Base-by-base conservation (phyloP, 1,284 basidiomycete genomes). In the Leccinum angustisporum region DNA sequence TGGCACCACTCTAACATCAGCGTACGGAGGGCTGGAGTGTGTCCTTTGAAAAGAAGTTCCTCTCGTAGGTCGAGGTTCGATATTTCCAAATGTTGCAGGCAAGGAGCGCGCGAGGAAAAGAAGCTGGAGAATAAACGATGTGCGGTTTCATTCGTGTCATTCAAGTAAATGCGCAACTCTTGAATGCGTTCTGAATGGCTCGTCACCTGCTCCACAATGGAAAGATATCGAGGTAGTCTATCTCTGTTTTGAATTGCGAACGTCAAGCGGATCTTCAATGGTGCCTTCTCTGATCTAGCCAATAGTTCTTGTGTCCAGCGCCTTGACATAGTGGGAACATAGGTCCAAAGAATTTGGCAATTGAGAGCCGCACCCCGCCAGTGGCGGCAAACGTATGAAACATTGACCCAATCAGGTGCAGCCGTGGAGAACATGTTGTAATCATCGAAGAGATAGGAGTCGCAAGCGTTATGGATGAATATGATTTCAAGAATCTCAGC, bases 291-390 rank as follows among this genome's bases (percentile, higher is more conserved):
- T 0, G 77, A 79, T 14, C 76, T 65, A 21, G 61, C 56, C 13
- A 79, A 56, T 70, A 79, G 71, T 50, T 70, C 74, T 18, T 72
- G 64, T 11, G 70, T 72, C 69, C 72, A 74, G 13, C 61, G 59
- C 1, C 61, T 67, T 2, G 65, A 67, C 2, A 53, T 58, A 7
- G 72, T 66, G 7, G 67, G 51, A 13, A 74, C 61, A 54, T 59
- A 65, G 10, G 68, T 65, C 77, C 78, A 79, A 16, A 79, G 62
- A 31, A 59, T 52, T 1, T 71, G 71, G 51, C 67, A 71, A 8
- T 60, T 64, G 2, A 77, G 62, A 4, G 77, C 75, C n/a, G 74
- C 70, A 1, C 63, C 57, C n/a, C 77, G 70, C 77, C 77, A 79
- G 54, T 72, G 65, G 5, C 65, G 65, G 54, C 69, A 78, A 46